Evolutionary conservation across 495 filamentous ascomycete species (phyloP).

Genomic region (Daldinia childiae): DNA sequence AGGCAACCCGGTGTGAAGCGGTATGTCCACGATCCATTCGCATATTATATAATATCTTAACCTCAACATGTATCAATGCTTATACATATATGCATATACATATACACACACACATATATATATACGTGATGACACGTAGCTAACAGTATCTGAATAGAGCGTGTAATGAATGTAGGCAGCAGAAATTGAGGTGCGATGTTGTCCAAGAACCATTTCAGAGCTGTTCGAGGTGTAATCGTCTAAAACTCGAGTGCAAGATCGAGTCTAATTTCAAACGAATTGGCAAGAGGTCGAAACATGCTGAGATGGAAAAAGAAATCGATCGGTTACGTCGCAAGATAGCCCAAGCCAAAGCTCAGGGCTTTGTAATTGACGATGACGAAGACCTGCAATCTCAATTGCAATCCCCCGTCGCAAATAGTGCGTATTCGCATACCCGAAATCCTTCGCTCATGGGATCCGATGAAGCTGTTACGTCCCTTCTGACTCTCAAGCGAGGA

Average conservation of each 20-base stretch:
- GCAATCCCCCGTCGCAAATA: conserved; percentile 65
- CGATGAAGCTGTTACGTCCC: conserved; percentile 83
- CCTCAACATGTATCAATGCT: neutral
- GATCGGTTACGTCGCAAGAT: conserved; percentile 62
- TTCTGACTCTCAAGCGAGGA: conserved; percentile 75
- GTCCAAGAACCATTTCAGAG: conserved; percentile 82
- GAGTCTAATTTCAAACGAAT: conserved; percentile 94
- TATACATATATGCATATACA: conserved; percentile 6
- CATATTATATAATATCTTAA: conserved; percentile 1
- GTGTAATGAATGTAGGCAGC: conserved; percentile 94
- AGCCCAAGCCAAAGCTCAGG: conserved; percentile 58
- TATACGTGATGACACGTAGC: conserved; percentile 8
- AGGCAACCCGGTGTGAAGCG: conserved; percentile 81
- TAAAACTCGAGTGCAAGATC: conserved; percentile 89
- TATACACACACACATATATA: neutral
- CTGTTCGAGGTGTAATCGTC: conserved; percentile 84
- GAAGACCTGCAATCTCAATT: conserved; percentile 62
- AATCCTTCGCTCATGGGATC: conserved; percentile 76
- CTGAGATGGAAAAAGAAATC: conserved; percentile 91
- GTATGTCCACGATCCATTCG: conserved; percentile 27
- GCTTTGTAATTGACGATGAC: conserved; percentile 61
- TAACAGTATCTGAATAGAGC: conserved; percentile 54
- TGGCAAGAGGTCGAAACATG: conserved; percentile 88
- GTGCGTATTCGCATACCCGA: conserved; percentile 63
- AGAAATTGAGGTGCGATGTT: conserved; percentile 94